A percentile compares a stretch with the other conserved stretches of the same genome.
Evolutionary conservation across 495 filamentous ascomycete genomes (phyloP).

Genomic region (Annulohypoxylon bovei): DNA sequence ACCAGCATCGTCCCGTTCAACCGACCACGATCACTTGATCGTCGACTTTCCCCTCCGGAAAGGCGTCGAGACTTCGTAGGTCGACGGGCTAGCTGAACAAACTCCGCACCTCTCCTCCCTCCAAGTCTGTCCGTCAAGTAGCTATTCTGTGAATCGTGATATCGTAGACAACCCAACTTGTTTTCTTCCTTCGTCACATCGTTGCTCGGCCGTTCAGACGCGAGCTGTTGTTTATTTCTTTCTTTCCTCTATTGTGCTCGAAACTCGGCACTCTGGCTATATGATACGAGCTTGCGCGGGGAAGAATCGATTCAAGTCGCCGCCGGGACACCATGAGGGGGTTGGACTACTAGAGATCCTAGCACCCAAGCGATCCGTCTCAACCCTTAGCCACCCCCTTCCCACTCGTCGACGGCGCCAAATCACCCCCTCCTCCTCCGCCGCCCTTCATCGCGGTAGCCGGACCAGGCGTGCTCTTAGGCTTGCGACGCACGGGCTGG

Average conservation of each 20-base stretch:
- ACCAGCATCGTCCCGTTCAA: neutral
- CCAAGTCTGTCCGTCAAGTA: too few species aligned
- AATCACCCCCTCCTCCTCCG: neutral
- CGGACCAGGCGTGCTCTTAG: slow-evolving; percentile 45
- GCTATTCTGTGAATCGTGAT: neutral
- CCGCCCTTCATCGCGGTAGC: neutral
- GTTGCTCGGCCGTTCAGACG: neutral
- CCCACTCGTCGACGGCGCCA: neutral
- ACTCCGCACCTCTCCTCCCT: too few species aligned
- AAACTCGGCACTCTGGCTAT: neutral
- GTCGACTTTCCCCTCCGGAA: neutral
- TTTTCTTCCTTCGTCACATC: neutral
- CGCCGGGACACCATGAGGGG: too few species aligned
- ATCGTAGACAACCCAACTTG: neutral
- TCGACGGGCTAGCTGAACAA: neutral
- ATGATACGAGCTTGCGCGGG: too few species aligned
- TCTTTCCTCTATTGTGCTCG: neutral
- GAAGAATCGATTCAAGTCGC: too few species aligned
- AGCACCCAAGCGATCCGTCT: neutral
- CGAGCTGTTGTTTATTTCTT: neutral
- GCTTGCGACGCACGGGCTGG: slow-evolving; percentile 71
- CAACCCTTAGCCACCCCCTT: slow-evolving; percentile 15
- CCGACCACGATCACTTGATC: neutral
- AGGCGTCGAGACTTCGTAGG: neutral
- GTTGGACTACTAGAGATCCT: too few species aligned